These are phyloP conservation scores for Neolentinus lepideus DNA, from an alignment of 1,284 basidiomycete species.

Conservation along the genomic window DNA sequence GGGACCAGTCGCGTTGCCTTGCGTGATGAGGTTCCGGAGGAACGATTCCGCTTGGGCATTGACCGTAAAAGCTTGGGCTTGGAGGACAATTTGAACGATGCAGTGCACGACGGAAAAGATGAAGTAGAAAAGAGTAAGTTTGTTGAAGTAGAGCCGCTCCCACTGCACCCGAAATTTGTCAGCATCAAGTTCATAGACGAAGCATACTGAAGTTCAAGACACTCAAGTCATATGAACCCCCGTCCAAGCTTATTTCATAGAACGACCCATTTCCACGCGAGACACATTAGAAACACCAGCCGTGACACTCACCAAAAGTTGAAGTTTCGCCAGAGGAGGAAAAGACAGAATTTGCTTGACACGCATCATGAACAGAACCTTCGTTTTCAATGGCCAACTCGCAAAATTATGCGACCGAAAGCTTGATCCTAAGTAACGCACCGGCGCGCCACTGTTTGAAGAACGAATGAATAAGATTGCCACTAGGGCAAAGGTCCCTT, in stretches of 20 bases:
- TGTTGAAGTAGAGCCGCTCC: conserved; percentile 63
- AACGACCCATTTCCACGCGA: not conserved
- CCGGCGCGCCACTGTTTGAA: not conserved
- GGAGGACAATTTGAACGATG: conserved; percentile 59
- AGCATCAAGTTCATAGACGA: conserved; percentile 2
- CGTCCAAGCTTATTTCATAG: not conserved
- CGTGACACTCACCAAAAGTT: conserved; percentile 43
- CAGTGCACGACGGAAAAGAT: conserved; percentile 62
- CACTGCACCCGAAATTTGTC: conserved; percentile 37
- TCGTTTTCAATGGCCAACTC: conserved; percentile 1
- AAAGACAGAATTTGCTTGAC: conserved; percentile 33
- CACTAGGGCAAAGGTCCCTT: conserved; percentile 36
- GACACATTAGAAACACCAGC: not conserved
- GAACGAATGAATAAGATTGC: conserved; percentile 25
- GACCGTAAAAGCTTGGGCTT: conserved; percentile 57
- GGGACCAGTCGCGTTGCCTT: conserved; percentile 39
- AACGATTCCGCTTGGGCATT: conserved; percentile 52
- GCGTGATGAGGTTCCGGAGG: conserved; percentile 40
- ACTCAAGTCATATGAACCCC: no score
- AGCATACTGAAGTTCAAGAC: not conserved
- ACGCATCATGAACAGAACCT: conserved; percentile 30
- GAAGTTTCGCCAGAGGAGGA: conserved; percentile 36
- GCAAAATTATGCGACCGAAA: not conserved
- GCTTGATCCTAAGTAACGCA: not conserved
- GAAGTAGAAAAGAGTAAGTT: conserved; percentile 59